A percentile compares a stretch with the other conserved stretches of the same genome.
Evolutionary conservation across 2,329 filamentous ascomycete species (phyloP).

Genomic region (Penicillium freii): DNA sequence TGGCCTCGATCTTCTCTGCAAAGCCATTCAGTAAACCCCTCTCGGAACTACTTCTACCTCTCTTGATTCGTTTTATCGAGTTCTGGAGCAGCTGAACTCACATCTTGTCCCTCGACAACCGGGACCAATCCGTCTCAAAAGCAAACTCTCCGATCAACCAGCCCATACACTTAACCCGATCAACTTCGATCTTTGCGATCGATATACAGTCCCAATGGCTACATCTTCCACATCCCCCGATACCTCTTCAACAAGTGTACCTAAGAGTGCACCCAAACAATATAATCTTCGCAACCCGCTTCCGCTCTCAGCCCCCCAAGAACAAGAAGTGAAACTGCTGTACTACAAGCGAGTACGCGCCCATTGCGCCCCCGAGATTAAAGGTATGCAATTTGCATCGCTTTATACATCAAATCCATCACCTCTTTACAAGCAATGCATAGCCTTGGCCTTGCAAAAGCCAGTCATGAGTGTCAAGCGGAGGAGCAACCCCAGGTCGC

Average conservation of each 20-base stretch:
- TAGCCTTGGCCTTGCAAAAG: neutral
- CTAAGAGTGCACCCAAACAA: constrained; percentile 20
- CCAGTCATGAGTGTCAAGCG: neutral
- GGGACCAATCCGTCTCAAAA: neutral
- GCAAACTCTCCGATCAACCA: constrained; percentile 5
- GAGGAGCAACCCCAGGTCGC: neutral
- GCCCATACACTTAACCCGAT: constrained; percentile 14
- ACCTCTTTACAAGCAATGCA: neutral
- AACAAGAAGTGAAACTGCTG: constrained; percentile 75
- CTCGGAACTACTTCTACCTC: neutral
- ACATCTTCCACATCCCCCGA: constrained; percentile 25
- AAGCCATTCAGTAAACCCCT: neutral
- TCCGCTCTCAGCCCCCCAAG: constrained; percentile 77
- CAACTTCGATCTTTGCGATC: constrained; percentile 21
- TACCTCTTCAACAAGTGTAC: constrained; percentile 19
- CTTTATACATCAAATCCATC: neutral
- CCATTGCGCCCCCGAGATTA: constrained; percentile 74
- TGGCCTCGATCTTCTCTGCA: constrained; percentile 8
- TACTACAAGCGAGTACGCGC: constrained; percentile 76
- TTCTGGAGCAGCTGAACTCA: neutral
- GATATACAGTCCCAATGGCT: constrained; percentile 22
- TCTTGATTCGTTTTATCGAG: neutral
- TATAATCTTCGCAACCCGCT: constrained; percentile 67
- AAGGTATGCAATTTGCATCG: constrained; percentile 52
- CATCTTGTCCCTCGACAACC: neutral